Evolutionary conservation across 2,329 filamentous ascomycete species (phyloP).

Genomic region (Akanthomyces lecanii): DNA sequence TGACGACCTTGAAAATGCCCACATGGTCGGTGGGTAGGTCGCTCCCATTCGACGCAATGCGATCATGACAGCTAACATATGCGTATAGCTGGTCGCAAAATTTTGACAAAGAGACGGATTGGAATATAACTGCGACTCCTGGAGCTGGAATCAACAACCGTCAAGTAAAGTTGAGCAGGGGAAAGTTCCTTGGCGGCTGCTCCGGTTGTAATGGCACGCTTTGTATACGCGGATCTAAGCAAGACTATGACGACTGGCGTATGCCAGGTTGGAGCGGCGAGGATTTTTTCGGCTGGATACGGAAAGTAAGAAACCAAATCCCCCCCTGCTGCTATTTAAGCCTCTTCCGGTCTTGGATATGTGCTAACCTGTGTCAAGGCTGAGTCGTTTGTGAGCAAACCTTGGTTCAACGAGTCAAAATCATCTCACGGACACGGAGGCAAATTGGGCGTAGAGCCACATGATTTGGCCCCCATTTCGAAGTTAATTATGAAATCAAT

Average conservation of each 20-base stretch:
- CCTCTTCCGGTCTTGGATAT: neutral
- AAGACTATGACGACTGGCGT: constrained; percentile 52
- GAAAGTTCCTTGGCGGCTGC: constrained; percentile 46
- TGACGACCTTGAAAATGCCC: constrained; percentile 43
- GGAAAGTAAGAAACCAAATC: constrained; percentile 36
- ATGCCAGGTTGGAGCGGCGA: constrained; percentile 52
- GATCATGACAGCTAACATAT: neutral
- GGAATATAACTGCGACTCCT: constrained; percentile 44
- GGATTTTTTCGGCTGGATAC: constrained; percentile 54
- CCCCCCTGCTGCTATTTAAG: neutral
- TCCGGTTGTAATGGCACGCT: constrained; percentile 48
- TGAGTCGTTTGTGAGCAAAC: constrained; percentile 54
- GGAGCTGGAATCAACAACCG: constrained; percentile 36
- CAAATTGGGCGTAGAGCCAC: constrained; percentile 51
- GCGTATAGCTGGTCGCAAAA: constrained; percentile 38
- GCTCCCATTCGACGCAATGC: neutral
- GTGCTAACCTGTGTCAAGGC: constrained; percentile 29
- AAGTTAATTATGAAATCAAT: constrained; percentile 51
- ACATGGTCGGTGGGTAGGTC: constrained; percentile 47
- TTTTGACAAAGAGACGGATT: constrained; percentile 46
- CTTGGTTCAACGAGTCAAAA: constrained; percentile 50
- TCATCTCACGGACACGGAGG: constrained; percentile 48
- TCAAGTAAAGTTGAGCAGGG: constrained; percentile 44
- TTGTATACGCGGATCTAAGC: constrained; percentile 44
- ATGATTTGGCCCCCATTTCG: constrained; percentile 56